Evolutionary conservation across 176 grass and related monocot genomes (phyloP), one percentile per base, ranked within the genome.

Genomic region (Carex kokanica): DNA sequence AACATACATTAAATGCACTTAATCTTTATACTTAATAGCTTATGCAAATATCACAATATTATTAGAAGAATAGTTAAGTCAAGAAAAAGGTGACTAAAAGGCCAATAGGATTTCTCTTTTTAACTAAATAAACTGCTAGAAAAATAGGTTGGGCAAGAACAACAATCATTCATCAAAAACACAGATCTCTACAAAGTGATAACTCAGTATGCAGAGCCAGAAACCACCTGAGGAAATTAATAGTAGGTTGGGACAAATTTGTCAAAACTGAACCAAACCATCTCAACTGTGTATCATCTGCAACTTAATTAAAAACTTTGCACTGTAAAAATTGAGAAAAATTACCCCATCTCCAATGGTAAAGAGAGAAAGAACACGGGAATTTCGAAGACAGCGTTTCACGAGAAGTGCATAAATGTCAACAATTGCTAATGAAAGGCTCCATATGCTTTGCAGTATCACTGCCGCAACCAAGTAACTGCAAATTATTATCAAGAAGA

Each of bases 331-430:
- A 17, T 25, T 18, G 34, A 34, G 63, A 81, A 24, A 7, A 72
- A 87, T 79, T 90, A 98, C 95, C 90, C 86, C 74, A 13, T 98
- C 95, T 20, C 95, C 95, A 75, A 98, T 82, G 34, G 89, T 83
- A 49, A 98, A 91, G 24, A 98, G 20, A 84, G 82, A 75, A 68
- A 95, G 90, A 84, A 78, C 47, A 0, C 88, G 82, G 12, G 66
- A 38, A 85, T 95, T 98, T 58, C 86, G 78, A 88, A 98, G 62
- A 49, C 87, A 93, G 10, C 92, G 89, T 72, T 98, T 95, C 62
- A 98, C 91, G 63, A 98, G 89, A 70, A 98, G 85, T 24, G 95
- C 95, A 91, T 98, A 95, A 41, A 98, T 51, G 54, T 98, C 95
- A 43, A 95, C 79, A 80, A 95, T 74, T 47, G 91, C 95, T 59